These are phyloP conservation scores for Prunus mongolica DNA, from an alignment of 306 rosid species.

Conservation along the genomic window DNA sequence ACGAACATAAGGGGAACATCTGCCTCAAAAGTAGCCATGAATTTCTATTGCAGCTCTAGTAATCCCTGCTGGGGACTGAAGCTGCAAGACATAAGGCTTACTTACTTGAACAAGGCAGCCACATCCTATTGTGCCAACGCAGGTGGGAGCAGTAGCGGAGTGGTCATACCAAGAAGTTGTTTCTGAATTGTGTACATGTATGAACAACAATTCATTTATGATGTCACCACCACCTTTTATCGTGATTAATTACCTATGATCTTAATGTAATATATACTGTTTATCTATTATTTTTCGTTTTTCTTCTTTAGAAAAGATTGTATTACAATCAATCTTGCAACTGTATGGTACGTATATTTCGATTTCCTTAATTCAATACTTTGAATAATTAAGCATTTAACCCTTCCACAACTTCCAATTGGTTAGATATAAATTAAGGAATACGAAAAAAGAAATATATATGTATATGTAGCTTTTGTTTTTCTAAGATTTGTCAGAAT, in stretches of 20 bases:
- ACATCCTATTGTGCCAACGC: constrained; percentile 43
- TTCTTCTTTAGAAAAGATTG: no score
- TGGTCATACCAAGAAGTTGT: constrained; percentile 48
- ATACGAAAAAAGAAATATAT: no score
- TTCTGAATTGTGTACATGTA: constrained; percentile 6
- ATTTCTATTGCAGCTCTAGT: constrained; percentile 47
- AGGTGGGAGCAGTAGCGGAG: constrained; percentile 30
- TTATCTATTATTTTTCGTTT: neutral
- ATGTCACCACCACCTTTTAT: no score
- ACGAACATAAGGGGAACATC: constrained; percentile 51
- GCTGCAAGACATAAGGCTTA: constrained; percentile 39
- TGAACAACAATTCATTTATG: neutral
- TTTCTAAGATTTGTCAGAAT: no score
- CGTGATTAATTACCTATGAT: no score
- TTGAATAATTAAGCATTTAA: no score
- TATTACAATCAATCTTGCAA: no score
- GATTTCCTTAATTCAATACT: neutral
- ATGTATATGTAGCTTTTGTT: no score
- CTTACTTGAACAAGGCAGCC: constrained; percentile 12
- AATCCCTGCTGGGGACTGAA: constrained; percentile 45
- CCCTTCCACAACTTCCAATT: no score
- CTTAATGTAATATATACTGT: neutral
- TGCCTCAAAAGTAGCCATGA: constrained; percentile 34
- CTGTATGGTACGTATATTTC: neutral
- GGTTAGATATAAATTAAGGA: no score